Evolutionary conservation across 2,329 filamentous ascomycete species (phyloP).

Genomic region (Aspergillus chevalieri): DNA sequence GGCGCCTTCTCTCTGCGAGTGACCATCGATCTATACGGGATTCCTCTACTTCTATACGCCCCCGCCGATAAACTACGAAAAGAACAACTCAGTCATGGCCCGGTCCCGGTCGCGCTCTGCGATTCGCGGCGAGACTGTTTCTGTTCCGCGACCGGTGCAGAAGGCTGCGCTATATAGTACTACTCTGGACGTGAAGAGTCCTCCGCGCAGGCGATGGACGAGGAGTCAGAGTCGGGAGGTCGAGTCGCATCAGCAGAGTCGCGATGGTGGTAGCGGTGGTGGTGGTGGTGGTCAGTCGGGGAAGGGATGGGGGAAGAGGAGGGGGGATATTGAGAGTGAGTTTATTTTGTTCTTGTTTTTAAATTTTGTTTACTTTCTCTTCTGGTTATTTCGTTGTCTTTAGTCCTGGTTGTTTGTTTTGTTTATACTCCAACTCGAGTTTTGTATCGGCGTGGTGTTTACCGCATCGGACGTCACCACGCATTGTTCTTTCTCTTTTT

Average conservation of each 20-base stretch:
- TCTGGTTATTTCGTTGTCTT: not conserved
- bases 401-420: not conserved
- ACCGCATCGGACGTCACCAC: not conserved
- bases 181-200: not conserved
- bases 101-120: not conserved
- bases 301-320: slow-evolving; percentile 6
- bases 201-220: slow-evolving; percentile 21
- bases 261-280: slow-evolving; percentile 1
- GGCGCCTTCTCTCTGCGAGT: too few species aligned
- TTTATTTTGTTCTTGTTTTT: not conserved
- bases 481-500: not conserved
- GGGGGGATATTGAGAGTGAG: slow-evolving; percentile 2
- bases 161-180: not conserved
- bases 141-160: not conserved
- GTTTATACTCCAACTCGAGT: not conserved
- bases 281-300: not conserved
- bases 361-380: not conserved
- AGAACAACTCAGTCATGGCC: not conserved
- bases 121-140: not conserved
- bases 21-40: not conserved
- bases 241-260: slow-evolving; percentile 7
- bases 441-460: not conserved
- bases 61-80: not conserved
- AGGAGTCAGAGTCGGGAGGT: slow-evolving; percentile 36
- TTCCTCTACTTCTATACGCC: not conserved